Evolutionary conservation across 2,329 filamentous ascomycete genomes (phyloP).

Genomic region (Dothiorella sarmentorum): DNA sequence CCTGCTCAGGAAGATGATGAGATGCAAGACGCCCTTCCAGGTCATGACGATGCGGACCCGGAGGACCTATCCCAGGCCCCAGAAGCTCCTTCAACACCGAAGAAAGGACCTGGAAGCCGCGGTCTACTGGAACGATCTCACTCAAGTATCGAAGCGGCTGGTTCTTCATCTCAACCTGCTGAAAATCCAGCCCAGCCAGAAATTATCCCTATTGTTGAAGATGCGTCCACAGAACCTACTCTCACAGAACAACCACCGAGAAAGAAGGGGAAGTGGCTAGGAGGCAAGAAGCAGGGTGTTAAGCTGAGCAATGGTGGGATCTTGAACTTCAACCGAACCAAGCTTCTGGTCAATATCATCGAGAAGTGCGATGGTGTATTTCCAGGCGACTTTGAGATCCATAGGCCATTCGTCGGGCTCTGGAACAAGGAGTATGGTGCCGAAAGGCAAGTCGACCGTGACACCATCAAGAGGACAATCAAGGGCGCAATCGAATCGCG

Average conservation of each 20-base stretch:
- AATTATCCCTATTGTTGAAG: neutral
- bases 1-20: neutral
- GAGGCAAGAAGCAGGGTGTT: slow-evolving; percentile 24
- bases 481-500: slow-evolving; percentile 49
- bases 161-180: neutral
- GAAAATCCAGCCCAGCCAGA: neutral
- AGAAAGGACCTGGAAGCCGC: too few relatives aligned
- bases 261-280: slow-evolving; percentile 12
- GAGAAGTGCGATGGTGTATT: slow-evolving; percentile 54
- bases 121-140: neutral
- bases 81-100: neutral
- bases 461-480: slow-evolving; percentile 51
- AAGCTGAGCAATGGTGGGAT: slow-evolving; percentile 42
- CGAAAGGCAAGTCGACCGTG: slow-evolving; percentile 44
- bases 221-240: neutral
- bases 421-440: slow-evolving; percentile 47
- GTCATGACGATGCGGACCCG: neutral
- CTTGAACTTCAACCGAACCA: slow-evolving; percentile 41
- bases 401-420: slow-evolving; percentile 50
- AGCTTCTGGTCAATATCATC: slow-evolving; percentile 54
- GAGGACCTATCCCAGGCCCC: neutral
- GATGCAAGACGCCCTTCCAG: neutral
- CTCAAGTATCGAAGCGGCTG: neutral
- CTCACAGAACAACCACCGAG: slow-evolving; percentile 1
- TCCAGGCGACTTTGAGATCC: slow-evolving; percentile 54